Evolutionary conservation across 169 alveolate genomes (phyloP), one percentile per base, ranked within the genome.

Genomic region (Eimeria praecox): DNA sequence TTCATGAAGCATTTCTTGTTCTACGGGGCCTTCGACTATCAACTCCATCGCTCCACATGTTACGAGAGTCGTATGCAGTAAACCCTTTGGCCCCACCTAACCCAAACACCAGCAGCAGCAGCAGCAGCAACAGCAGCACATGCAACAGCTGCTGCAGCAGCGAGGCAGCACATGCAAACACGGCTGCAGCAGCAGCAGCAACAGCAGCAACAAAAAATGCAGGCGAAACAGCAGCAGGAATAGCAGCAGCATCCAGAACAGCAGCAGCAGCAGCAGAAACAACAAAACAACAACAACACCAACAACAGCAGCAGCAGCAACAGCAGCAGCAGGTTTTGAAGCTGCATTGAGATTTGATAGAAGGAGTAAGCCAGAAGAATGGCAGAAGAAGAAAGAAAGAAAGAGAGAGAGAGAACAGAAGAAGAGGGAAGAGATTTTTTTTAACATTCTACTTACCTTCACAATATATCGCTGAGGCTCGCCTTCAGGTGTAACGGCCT

Each of bases 11-110:
- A 78, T 9, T 38, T 77, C 95, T 44, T 92, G 91, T 64, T 92
- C 92, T 6, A 77, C 85, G 10, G 90, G 78, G 62, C 91, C 91
- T 20, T 92, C 95, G 20, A 92, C 95, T 40, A 78, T 46, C 38
- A 92, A 33, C 73, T 92, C 90, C 95, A 78, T 56, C 16, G 95
- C 54, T 30, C 95, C 95, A 40, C 42, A 59, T 20, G 95, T 56
- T 78, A 92, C 91, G 92, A 92, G 8, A 12, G 95, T 92, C 73
- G 92, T 42, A 69, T 54, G 89, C 87, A 92, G 87, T 42, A 80
- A 52, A 14, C 95, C 92, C 33, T 24, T 20, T 20, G 92, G 92
- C 12, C 87, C 92, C 40, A 80, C 92, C 95, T 92, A 40, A 52
- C 42, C 44, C 69, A 42, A 73, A 35, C 83, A 73, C 33, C 83